Conservation (phyloP, 2,329 filamentous ascomycete genomes). For the Sporothrix humicola region DNA sequence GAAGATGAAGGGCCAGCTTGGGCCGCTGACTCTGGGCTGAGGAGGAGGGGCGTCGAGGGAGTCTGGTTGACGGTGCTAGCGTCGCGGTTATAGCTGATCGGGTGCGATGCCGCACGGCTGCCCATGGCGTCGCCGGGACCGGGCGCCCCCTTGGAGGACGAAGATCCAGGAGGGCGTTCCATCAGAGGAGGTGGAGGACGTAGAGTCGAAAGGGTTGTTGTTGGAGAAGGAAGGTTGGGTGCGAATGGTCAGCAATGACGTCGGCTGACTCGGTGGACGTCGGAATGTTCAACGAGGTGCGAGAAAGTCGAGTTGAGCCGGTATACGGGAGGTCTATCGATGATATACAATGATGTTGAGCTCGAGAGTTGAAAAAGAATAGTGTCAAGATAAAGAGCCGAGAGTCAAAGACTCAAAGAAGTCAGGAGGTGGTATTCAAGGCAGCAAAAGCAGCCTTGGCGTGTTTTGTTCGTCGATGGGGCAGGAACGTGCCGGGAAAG, state of each 20-base stretch:
- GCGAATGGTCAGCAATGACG: background rate
- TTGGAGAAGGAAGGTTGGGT: background rate
- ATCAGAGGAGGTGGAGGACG: background rate
- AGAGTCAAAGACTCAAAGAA: background rate
- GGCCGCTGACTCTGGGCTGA: background rate
- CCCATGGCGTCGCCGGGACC: constrained; percentile 3
- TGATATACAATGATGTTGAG: background rate
- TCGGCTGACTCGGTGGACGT: constrained; percentile 20
- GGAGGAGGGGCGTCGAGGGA: constrained; percentile 34
- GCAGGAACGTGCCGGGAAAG: background rate
- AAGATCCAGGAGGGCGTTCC: constrained; percentile 20
- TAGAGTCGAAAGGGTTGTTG: background rate
- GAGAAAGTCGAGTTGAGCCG: background rate
- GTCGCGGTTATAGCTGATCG: constrained; percentile 30
- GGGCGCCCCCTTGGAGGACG: background rate
- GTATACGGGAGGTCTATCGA: background rate
- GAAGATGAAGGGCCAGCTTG: background rate
- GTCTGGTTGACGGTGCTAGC: constrained; percentile 33
- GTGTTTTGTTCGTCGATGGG: background rate
- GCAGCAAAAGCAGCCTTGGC: constrained; percentile 11
- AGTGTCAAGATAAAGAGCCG: background rate
- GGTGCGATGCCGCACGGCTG: background rate
- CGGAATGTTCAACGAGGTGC: background rate
- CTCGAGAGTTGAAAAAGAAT: background rate
- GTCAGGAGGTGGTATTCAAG: background rate